Evolutionary conservation across 805 yeast species (phyloP).

Genomic region (Ogataea kodamae): DNA sequence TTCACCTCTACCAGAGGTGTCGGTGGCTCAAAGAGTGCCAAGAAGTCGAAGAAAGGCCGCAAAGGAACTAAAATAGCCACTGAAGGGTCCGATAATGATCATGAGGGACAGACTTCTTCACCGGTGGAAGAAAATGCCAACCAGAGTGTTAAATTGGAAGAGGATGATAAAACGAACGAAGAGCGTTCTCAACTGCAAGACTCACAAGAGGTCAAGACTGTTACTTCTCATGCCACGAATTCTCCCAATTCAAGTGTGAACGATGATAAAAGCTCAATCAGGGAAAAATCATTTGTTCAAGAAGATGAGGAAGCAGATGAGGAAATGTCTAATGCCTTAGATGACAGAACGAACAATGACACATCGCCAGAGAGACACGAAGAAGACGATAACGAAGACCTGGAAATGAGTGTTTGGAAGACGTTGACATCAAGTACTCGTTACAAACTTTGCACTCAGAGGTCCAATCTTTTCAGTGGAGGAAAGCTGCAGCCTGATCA

Average conservation of each 20-base stretch:
- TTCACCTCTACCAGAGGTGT: conserved; percentile 33
- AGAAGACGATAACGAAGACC: conserved; percentile 61
- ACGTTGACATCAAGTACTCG: conserved; percentile 75
- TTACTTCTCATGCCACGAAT: neutral
- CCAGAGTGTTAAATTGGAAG: no score
- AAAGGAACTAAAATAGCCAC: conserved; percentile 28
- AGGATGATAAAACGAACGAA: neutral
- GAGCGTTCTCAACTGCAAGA: neutral
- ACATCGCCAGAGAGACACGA: conserved; percentile 24
- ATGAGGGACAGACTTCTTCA: neutral
- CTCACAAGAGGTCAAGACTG: neutral
- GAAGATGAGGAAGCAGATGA: conserved; percentile 41
- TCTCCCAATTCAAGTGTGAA: conserved; percentile 1
- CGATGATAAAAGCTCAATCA: conserved; percentile 17
- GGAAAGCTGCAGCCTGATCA: conserved; percentile 60
- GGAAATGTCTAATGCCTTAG: conserved; percentile 43
- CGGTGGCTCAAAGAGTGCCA: conserved; percentile 28
- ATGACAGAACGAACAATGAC: conserved; percentile 14
- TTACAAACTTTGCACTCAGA: conserved; percentile 65
- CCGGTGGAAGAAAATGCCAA: neutral
- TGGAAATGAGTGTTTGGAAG: conserved; percentile 82
- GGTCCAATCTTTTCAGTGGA: conserved; percentile 64
- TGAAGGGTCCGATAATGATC: conserved; percentile 2
- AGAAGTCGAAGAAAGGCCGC: conserved; percentile 38
- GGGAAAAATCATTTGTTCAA: conserved; percentile 15